A percentile compares a stretch with the other conserved stretches of the same genome.
These are phyloP conservation scores for Viridothelium virens DNA, from an alignment of 495 filamentous ascomycete species.

Conservation along the genomic window DNA sequence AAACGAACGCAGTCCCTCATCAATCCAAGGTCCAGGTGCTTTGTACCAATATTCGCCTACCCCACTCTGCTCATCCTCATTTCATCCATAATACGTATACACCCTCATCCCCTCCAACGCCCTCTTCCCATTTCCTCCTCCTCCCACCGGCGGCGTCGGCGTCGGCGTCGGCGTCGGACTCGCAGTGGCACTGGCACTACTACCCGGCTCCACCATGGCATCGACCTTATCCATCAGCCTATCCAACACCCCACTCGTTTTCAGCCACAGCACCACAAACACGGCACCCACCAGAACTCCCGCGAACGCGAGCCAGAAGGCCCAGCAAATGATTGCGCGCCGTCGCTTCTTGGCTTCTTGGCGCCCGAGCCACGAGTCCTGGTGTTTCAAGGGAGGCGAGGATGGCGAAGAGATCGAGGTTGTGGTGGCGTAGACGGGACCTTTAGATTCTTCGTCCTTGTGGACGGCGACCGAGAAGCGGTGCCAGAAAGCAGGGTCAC, in stretches of 20 bases:
- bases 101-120: neutral
- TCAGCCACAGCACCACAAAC: slow-evolving; percentile 32
- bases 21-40: too few relatives aligned
- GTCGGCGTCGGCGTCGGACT: slow-evolving; percentile 2
- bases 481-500: slow-evolving; percentile 56
- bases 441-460: slow-evolving; percentile 35
- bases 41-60: neutral
- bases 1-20: too few relatives aligned
- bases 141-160: slow-evolving; percentile 4
- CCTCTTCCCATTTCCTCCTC: slow-evolving; percentile 8
- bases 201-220: slow-evolving; percentile 4
- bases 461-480: slow-evolving; percentile 56
- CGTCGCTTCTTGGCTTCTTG: slow-evolving; percentile 33
- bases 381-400: slow-evolving; percentile 18
- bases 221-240: neutral
- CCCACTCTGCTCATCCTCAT: neutral
- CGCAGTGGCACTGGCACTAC: neutral
- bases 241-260: slow-evolving; percentile 27
- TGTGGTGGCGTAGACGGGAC: slow-evolving; percentile 16
- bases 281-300: slow-evolving; percentile 35
- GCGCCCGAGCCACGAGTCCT: slow-evolving; percentile 39
- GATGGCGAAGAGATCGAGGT: slow-evolving; percentile 11
- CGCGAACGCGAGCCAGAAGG: slow-evolving; percentile 37
- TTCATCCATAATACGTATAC: slow-evolving; percentile 4
- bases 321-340: slow-evolving; percentile 34